These are phyloP conservation scores for Saccharomycopsis microspora DNA, from an alignment of 805 yeast genomes.

Conservation along the genomic window DNA sequence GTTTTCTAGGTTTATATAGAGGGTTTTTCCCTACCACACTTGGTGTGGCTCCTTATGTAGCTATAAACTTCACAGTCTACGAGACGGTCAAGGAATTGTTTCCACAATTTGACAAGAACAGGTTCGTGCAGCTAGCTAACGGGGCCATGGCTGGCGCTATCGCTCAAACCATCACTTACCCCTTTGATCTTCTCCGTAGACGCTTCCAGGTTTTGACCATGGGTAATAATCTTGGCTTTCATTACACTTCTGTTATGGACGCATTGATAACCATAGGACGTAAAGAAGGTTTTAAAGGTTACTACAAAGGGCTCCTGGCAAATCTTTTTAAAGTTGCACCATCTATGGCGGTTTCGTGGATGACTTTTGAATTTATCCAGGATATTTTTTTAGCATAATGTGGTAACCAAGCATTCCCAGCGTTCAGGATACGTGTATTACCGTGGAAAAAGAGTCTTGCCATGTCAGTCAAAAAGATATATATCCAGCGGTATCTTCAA, in stretches of 20 bases:
- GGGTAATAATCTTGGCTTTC: slow-evolving; percentile 67
- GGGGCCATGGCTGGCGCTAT: slow-evolving; percentile 87
- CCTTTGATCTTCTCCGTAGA: slow-evolving; percentile 80
- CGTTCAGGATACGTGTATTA: no score
- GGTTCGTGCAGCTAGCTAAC: slow-evolving; percentile 32
- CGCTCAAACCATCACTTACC: slow-evolving; percentile 85
- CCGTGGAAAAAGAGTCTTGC: no score
- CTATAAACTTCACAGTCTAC: slow-evolving; percentile 82
- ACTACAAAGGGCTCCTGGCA: slow-evolving; percentile 66
- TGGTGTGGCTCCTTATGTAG: slow-evolving; percentile 95
- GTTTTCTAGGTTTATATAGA: slow-evolving; percentile 61
- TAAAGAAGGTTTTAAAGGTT: slow-evolving; percentile 63
- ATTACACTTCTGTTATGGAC: slow-evolving; percentile 63
- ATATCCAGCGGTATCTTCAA: no score
- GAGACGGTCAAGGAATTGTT: slow-evolving; percentile 62
- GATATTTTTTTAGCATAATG: no score
- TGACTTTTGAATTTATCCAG: slow-evolving; percentile 48
- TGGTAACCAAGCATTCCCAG: no score
- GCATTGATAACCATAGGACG: slow-evolving; percentile 62
- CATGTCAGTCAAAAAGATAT: no score
- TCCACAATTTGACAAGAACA: slow-evolving; percentile 19
- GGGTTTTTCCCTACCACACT: slow-evolving; percentile 86
- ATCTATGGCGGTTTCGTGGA: slow-evolving; percentile 93
- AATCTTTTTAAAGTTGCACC: slow-evolving; percentile 87
- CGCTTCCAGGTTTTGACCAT: slow-evolving; percentile 85